Percentiles rank a stretch among this genome's conserved stretches.
phyloP scores from a whole-genome alignment of 768 basidiomycete species.

The Crepidotus variabilis region DNA sequence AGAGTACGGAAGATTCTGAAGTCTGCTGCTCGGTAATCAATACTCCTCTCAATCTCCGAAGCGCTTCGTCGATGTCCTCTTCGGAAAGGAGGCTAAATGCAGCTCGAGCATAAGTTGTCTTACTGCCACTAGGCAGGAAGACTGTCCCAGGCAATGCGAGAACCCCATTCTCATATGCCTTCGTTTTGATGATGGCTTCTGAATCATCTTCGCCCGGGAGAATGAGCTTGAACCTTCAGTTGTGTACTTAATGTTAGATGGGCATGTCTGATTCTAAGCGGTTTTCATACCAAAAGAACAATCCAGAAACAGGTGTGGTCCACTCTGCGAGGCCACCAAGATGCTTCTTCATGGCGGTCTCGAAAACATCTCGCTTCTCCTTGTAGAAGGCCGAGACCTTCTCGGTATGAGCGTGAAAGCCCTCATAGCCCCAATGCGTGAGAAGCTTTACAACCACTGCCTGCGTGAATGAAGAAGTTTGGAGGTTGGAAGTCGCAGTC shows the following conservation, averaged over 20 bases:
- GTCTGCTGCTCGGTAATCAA: slow-evolving; percentile 22
- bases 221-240: slow-evolving; percentile 67
- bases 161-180: slow-evolving; percentile 77
- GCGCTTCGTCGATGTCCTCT: slow-evolving; percentile 70
- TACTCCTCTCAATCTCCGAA: slow-evolving; percentile 51
- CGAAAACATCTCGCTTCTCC: slow-evolving; percentile 73
- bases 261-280: background rate
- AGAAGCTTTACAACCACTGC: slow-evolving; percentile 56
- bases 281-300: slow-evolving; percentile 80
- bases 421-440: slow-evolving; percentile 70
- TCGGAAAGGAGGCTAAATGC: slow-evolving; percentile 70
- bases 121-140: slow-evolving; percentile 71
- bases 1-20: background rate
- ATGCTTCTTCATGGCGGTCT: slow-evolving; percentile 68
- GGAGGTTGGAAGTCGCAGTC: slow-evolving; percentile 67
- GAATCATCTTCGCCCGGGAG: slow-evolving; percentile 61
- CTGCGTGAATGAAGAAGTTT: slow-evolving; percentile 62
- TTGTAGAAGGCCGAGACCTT: slow-evolving; percentile 73
- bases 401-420: slow-evolving; percentile 66
- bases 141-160: slow-evolving; percentile 86
- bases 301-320: slow-evolving; percentile 69
- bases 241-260: background rate
- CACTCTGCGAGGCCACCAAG: slow-evolving; percentile 77
- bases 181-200: slow-evolving; percentile 63
- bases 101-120: slow-evolving; percentile 75